Conservation (phyloP, 2,329 filamentous ascomycete species). For the Pseudogymnoascus sp. region DNA sequence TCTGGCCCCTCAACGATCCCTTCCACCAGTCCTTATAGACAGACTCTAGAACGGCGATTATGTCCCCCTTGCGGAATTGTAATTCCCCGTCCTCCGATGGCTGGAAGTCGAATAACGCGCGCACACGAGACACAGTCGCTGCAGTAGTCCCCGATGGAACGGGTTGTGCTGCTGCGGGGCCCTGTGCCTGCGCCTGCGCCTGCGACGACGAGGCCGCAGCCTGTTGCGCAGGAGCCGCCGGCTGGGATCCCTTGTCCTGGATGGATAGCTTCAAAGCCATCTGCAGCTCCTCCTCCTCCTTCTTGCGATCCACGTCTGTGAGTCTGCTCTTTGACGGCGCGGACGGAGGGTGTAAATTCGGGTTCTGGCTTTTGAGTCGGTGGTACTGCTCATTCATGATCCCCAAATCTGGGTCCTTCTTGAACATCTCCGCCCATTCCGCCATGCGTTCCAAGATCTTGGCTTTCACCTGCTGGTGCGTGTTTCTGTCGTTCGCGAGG, state of each 20-base stretch:
- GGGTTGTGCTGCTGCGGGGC: constrained; percentile 41
- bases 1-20: constrained; percentile 86
- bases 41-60: constrained; percentile 93
- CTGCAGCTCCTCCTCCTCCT: constrained; percentile 94
- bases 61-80: constrained; percentile 92
- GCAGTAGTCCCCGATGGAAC: constrained; percentile 81
- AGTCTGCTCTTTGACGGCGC: constrained; percentile 90
- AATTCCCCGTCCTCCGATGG: constrained; percentile 91
- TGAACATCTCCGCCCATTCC: constrained; percentile 94
- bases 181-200: constrained; percentile 32
- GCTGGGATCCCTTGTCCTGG: constrained; percentile 70
- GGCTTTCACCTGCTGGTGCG: constrained; percentile 89
- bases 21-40: constrained; percentile 99
- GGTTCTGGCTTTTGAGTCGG: constrained; percentile 76
- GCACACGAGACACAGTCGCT: constrained; percentile 88
- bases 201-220: constrained; percentile 29
- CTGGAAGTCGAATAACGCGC: constrained; percentile 89
- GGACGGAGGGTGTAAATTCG: constrained; percentile 81
- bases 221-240: constrained; percentile 33
- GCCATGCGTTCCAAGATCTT: constrained; percentile 97
- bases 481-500: constrained; percentile 88
- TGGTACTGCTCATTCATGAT: constrained; percentile 96
- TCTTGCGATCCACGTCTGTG: constrained; percentile 80
- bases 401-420: constrained; percentile 78
- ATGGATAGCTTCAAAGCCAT: constrained; percentile 91